Conservation (phyloP, 2,329 filamentous ascomycete species). For the Waltergamsia citrina region DNA sequence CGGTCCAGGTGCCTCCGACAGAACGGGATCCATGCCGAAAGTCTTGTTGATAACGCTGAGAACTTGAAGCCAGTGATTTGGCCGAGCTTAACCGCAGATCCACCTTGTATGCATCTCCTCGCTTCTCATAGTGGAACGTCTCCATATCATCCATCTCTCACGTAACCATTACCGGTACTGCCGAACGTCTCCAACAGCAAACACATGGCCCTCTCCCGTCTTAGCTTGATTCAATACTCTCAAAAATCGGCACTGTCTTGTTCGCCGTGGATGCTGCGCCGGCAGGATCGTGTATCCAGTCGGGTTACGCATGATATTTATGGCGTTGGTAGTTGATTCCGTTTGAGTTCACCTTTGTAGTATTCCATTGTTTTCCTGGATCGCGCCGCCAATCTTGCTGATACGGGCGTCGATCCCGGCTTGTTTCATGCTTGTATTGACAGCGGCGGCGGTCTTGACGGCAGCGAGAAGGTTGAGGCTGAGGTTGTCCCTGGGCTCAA, state of each 20-base stretch:
- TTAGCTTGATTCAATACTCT: slow-evolving; percentile 79
- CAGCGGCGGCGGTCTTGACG: slow-evolving; percentile 66
- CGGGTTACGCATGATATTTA: slow-evolving; percentile 80
- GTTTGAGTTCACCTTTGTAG: slow-evolving; percentile 77
- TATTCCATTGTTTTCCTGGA: slow-evolving; percentile 92
- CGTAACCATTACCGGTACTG: slow-evolving; percentile 82
- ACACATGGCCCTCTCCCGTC: slow-evolving; percentile 96
- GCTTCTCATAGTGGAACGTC: slow-evolving; percentile 79
- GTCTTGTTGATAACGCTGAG: slow-evolving; percentile 92
- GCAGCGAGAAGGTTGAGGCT: slow-evolving; percentile 63
- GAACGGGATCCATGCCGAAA: slow-evolving; percentile 85
- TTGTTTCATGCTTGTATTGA: slow-evolving; percentile 73
- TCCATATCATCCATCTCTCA: slow-evolving; percentile 85
- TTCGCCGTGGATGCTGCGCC: slow-evolving; percentile 85
- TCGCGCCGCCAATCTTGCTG: slow-evolving; percentile 71
- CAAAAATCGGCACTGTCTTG: slow-evolving; percentile 91
- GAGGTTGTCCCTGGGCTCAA: slow-evolving; percentile 66
- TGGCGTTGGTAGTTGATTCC: slow-evolving; percentile 67
- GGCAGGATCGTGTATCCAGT: slow-evolving; percentile 86
- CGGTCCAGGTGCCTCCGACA: slow-evolving; percentile 86
- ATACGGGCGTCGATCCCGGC: slow-evolving; percentile 89
- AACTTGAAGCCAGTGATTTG: slow-evolving; percentile 72
- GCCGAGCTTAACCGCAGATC: slow-evolving; percentile 72
- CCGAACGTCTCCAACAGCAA: slow-evolving; percentile 95
- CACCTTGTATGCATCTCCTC: slow-evolving; percentile 63